Conservation (phyloP, 2,329 filamentous ascomycete species). For the Cladophialophora immunda region DNA sequence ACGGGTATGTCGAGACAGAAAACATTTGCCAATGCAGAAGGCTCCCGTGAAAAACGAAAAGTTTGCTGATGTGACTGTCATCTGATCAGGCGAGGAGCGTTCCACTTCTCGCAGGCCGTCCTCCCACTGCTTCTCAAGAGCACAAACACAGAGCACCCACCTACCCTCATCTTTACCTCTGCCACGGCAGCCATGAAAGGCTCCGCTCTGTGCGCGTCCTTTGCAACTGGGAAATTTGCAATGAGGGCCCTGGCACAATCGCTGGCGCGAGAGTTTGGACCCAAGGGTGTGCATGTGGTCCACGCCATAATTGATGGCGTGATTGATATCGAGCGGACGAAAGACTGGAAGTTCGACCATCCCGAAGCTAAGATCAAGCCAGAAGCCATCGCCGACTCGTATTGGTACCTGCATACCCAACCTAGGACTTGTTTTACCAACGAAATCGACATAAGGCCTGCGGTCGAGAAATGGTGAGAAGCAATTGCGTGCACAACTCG, state of each 20-base stretch:
- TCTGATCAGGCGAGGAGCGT: slow-evolving; percentile 65
- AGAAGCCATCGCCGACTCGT: slow-evolving; percentile 83
- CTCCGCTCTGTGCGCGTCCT: slow-evolving; percentile 72
- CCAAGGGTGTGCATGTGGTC: slow-evolving; percentile 82
- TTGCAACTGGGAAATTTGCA: slow-evolving; percentile 83
- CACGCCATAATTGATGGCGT: slow-evolving; percentile 85
- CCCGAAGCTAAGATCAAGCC: slow-evolving; percentile 75
- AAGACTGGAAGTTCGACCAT: slow-evolving; percentile 64
- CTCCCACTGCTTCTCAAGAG: slow-evolving; percentile 75
- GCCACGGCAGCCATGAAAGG: slow-evolving; percentile 82
- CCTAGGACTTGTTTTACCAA: slow-evolving; percentile 80
- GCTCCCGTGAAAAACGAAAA: neutral
- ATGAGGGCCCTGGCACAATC: slow-evolving; percentile 76
- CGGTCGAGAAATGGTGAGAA: slow-evolving; percentile 79
- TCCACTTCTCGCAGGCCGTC: slow-evolving; percentile 76
- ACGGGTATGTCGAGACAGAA: slow-evolving; percentile 51
- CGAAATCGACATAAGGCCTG: slow-evolving; percentile 60
- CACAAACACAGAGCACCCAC: slow-evolving; percentile 68
- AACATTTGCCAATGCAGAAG: neutral
- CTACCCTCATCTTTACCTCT: slow-evolving; percentile 84
- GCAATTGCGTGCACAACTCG: slow-evolving; percentile 1
- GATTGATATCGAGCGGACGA: slow-evolving; percentile 80
- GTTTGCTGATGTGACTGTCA: neutral
- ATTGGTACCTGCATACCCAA: slow-evolving; percentile 86
- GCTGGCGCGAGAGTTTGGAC: slow-evolving; percentile 83